Evolutionary conservation across 768 basidiomycete genomes (phyloP).

Genomic region (Tricholoma flavovirens): DNA sequence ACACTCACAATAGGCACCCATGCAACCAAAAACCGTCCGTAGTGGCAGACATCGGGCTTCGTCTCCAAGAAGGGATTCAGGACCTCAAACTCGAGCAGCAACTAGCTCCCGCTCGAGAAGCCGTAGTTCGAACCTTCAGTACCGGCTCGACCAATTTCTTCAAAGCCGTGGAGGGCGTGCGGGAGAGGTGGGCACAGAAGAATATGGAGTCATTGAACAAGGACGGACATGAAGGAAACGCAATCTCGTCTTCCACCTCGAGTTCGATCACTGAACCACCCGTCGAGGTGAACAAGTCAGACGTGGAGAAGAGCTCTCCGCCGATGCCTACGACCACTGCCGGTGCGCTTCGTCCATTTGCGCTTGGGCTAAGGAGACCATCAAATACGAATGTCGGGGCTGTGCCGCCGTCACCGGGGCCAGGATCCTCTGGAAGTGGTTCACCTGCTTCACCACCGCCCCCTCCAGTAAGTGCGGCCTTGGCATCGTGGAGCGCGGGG

Average conservation of each 20-base stretch:
- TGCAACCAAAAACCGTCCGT: conserved; percentile 88
- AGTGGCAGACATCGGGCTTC: conserved; percentile 86
- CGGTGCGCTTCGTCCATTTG: conserved; percentile 12
- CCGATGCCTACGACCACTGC: conserved; percentile 6
- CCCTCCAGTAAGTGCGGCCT: conserved; percentile 2
- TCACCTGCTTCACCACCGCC: conserved; percentile 7
- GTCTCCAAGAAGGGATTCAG: conserved; percentile 89
- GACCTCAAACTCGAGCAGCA: conserved; percentile 91
- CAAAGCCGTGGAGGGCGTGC: conserved; percentile 86
- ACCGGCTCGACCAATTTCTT: conserved; percentile 77
- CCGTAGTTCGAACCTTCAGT: conserved; percentile 68
- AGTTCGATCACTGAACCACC: conserved; percentile 23
- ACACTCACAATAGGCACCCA: conserved; percentile 60
- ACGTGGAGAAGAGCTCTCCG: conserved; percentile 5
- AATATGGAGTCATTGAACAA: not conserved
- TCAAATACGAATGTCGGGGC: not conserved
- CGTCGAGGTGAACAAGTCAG: conserved; percentile 33
- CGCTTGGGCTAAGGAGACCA: conserved; percentile 8
- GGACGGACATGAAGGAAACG: not conserved
- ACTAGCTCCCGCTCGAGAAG: conserved; percentile 89
- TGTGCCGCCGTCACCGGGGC: not conserved
- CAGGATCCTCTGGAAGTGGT: not conserved
- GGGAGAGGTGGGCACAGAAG: conserved; percentile 57
- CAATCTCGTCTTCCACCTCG: conserved; percentile 20
- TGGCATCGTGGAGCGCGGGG: conserved; percentile 16